phyloP scores from a whole-genome alignment of 768 basidiomycete species.

The Tephrocybe sp. region DNA sequence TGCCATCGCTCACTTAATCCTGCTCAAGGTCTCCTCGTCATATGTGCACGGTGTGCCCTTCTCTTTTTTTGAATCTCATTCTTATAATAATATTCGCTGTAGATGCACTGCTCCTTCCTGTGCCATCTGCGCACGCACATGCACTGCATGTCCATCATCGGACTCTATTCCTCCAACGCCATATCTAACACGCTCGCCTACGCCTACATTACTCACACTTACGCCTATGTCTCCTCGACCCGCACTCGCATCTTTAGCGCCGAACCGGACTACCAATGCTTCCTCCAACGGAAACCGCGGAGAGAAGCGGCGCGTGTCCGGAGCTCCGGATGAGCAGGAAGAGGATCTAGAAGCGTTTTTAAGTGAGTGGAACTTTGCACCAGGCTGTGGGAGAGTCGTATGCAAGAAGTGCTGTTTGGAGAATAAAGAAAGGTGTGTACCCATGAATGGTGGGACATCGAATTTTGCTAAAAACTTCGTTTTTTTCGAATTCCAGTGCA shows the following conservation, averaged over 20 bases:
- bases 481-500: slow-evolving; percentile 22
- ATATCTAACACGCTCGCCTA: slow-evolving; percentile 34
- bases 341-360: slow-evolving; percentile 1
- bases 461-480: not conserved
- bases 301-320: slow-evolving; percentile 14
- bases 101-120: slow-evolving; percentile 42
- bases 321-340: slow-evolving; percentile 12
- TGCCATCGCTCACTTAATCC: slow-evolving; percentile 26
- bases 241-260: slow-evolving; percentile 21
- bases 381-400: slow-evolving; percentile 38
- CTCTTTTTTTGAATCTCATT: not conserved
- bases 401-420: slow-evolving; percentile 47
- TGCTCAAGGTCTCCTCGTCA: slow-evolving; percentile 18
- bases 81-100: not conserved
- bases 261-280: not conserved
- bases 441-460: not conserved
- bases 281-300: slow-evolving; percentile 25
- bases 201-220: slow-evolving; percentile 25
- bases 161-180: slow-evolving; percentile 35
- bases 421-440: slow-evolving; percentile 33
- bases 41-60: slow-evolving; percentile 25
- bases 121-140: slow-evolving; percentile 43
- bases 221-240: slow-evolving; percentile 26
- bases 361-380: slow-evolving; percentile 18
- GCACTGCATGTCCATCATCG: slow-evolving; percentile 28